phyloP scores from a whole-genome alignment of 208 protist species.

The Porcisia hertigi region DNA sequence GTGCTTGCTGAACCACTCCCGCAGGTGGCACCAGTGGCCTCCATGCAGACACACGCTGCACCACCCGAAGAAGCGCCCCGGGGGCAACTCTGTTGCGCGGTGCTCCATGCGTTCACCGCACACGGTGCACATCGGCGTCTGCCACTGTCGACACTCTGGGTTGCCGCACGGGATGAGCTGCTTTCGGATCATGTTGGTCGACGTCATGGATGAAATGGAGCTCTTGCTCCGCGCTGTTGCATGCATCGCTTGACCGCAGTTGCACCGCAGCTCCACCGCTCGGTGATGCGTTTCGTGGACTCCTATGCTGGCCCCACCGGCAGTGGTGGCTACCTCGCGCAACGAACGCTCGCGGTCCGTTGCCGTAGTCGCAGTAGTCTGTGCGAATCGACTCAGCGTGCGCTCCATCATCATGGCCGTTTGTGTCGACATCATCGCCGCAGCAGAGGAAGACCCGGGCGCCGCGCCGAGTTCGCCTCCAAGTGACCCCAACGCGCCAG shows the following conservation, averaged over 20 bases:
- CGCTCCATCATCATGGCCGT: conserved; percentile 32
- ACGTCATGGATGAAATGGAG: conserved; percentile 21
- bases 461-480: conserved; percentile 5
- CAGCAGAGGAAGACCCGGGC: conserved; percentile 12
- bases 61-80: conserved; percentile 77
- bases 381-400: conserved; percentile 28
- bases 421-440: conserved; percentile 29
- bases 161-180: conserved; percentile 55
- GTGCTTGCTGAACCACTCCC: conserved; percentile 88
- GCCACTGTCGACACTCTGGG: conserved; percentile 56
- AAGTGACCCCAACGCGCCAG: conserved; percentile 5
- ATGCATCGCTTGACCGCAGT: conserved; percentile 78
- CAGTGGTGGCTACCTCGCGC: conserved; percentile 11
- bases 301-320: background rate
- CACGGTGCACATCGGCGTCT: conserved; percentile 79
- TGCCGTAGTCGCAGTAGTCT: conserved; percentile 14
- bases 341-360: conserved; percentile 16
- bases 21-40: conserved; percentile 79
- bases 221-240: conserved; percentile 34
- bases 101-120: conserved; percentile 74
- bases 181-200: conserved; percentile 18
- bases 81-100: conserved; percentile 39
- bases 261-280: conserved; percentile 66
- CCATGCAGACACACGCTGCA: conserved; percentile 89
- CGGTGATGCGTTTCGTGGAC: conserved; percentile 11